Evolutionary conservation across 1,139 yeast genomes (phyloP), one percentile per base, ranked within the genome.

Genomic region (Torulaspora pretoriensis): DNA sequence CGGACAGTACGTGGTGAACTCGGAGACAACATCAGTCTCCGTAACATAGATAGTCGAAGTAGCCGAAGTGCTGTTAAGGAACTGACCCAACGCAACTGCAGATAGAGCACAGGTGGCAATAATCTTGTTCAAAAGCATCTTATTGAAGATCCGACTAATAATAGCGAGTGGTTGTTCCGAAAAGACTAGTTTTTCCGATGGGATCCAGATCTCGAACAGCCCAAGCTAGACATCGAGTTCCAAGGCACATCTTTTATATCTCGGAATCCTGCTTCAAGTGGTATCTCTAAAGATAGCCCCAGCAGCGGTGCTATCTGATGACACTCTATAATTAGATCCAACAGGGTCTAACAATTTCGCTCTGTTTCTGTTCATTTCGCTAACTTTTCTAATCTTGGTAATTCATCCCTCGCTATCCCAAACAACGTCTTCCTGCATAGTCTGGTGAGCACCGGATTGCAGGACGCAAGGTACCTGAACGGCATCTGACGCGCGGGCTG

Each of bases 1-100:
- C 62, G 83, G 83, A 60, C 83, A 77, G 76, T 75, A 77, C 48
- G 83, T 77, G 61, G 79, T 72, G 69, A 68, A 73, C 51, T 68
- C 77, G 53, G 81, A 74, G 57, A 76, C 80, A 40, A 58, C 60
- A 19, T 40, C 17, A 6, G 48, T 31, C 6, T 24, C 37, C 9
- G 33, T 24, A 25, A 37, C 13, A 2, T 24, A 27, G 4, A 27
- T 24, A n/a, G 44, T 23, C 5, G 42, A 33, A 1, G 40, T 24
- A 9, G 42, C 32, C 13, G 44, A 35, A 13, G 37, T 36, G 12
- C 4, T 25, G 33, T 35, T 35, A 2, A 33, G 12, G 16, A 13
- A 22, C 43, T 37, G 38, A 34, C 39, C 45, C 39, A 45, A 19
- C 8, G 39, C 48, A 28, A 42, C 48, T 10, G 48, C 35, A 17